Evolutionary conservation across 176 grass and related monocot species (phyloP).

Genomic region (Miscanthus lutarioriparius): DNA sequence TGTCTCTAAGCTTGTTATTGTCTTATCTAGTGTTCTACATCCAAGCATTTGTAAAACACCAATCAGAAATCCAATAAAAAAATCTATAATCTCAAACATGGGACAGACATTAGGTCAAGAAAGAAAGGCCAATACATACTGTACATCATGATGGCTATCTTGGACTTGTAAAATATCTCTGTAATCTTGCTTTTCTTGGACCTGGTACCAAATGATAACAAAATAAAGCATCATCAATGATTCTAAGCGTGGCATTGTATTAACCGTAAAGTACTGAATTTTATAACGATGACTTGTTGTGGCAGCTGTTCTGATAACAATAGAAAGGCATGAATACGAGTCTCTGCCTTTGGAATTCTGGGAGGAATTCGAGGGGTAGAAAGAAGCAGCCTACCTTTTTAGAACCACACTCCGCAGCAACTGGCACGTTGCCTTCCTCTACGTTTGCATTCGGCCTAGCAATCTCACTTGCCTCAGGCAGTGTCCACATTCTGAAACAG

Average conservation of each 20-base stretch:
- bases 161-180: slow-evolving; percentile 54
- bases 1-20: slow-evolving; percentile 85
- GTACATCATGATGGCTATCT: slow-evolving; percentile 63
- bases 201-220: slow-evolving; percentile 41
- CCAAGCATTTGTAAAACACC: not conserved
- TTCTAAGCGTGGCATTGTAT: not conserved
- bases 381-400: slow-evolving; percentile 46
- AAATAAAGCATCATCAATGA: not conserved
- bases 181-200: slow-evolving; percentile 45
- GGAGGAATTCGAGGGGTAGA: not conserved
- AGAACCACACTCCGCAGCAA: slow-evolving; percentile 57
- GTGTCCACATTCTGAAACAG: slow-evolving; percentile 78
- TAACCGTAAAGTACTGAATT: not conserved
- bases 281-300: not conserved
- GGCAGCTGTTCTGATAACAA: not conserved
- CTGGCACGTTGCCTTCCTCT: slow-evolving; percentile 35
- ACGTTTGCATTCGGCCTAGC: slow-evolving; percentile 42
- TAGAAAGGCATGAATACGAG: not conserved
- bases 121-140: slow-evolving; percentile 47
- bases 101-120: slow-evolving; percentile 23
- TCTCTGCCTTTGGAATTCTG: not conserved
- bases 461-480: slow-evolving; percentile 72
- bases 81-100: not conserved
- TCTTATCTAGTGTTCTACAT: slow-evolving; percentile 73
- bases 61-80: not conserved